phyloP scores from a whole-genome alignment of 345 rosid genomes.

The Geranium brycei region DNA sequence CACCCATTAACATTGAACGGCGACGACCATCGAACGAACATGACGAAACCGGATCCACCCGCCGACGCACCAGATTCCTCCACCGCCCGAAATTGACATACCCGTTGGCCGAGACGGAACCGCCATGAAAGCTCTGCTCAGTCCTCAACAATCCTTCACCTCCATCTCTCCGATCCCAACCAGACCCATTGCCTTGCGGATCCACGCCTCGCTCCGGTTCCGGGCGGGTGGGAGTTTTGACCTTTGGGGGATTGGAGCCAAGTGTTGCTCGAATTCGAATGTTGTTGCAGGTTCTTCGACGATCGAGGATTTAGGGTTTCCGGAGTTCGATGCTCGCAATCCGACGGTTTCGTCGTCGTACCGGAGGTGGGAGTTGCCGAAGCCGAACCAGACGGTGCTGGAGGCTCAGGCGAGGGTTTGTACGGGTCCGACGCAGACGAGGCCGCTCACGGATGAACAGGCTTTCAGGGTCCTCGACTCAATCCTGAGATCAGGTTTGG shows the following conservation, averaged over 20 bases:
- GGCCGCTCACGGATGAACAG: slow-evolving; percentile 59
- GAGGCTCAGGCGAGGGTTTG: slow-evolving; percentile 98
- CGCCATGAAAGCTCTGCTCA: slow-evolving; percentile 51
- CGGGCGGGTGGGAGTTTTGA: slow-evolving; percentile 4
- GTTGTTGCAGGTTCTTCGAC: slow-evolving; percentile 32
- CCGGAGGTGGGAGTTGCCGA: slow-evolving; percentile 42
- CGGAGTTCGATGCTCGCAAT: slow-evolving; percentile 46
- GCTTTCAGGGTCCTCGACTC: slow-evolving; percentile 65
- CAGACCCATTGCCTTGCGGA: slow-evolving; percentile 11
- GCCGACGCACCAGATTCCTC: no score
- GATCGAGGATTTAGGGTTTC: slow-evolving; percentile 47
- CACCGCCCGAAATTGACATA: no score
- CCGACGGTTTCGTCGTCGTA: slow-evolving; percentile 69
- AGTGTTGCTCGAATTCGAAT: slow-evolving; percentile 17
- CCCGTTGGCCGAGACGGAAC: background rate
- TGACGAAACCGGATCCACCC: no score
- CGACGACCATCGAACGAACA: no score
- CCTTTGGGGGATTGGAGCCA: slow-evolving; percentile 20
- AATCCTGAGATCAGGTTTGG: slow-evolving; percentile 60
- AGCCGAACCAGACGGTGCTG: slow-evolving; percentile 71
- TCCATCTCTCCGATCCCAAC: slow-evolving; percentile 18
- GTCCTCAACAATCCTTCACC: slow-evolving; percentile 23
- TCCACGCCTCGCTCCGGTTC: slow-evolving; percentile 17
- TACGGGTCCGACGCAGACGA: slow-evolving; percentile 88
- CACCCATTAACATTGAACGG: no score